Percentiles rank a stretch among this genome's conserved stretches.
These are phyloP conservation scores for Colletotrichum kahawae DNA, from an alignment of 2,329 filamentous ascomycete genomes.

Conservation along the genomic window DNA sequence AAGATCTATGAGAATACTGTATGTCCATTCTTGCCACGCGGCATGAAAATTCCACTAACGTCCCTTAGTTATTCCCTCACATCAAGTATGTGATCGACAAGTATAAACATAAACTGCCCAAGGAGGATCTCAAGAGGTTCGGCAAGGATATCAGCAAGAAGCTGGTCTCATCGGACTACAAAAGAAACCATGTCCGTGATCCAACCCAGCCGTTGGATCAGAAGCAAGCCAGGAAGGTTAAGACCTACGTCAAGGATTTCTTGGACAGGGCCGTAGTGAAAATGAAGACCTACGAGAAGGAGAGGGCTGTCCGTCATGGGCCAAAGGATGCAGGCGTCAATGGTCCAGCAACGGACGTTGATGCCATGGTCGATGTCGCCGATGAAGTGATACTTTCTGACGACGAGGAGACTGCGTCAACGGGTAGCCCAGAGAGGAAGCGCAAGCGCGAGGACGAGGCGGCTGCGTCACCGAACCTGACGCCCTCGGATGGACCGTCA, in stretches of 20 bases:
- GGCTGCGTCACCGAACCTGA: constrained; percentile 46
- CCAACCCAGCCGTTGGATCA: constrained; percentile 73
- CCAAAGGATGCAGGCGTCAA: constrained; percentile 12
- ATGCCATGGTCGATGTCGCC: constrained; percentile 34
- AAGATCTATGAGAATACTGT: constrained; percentile 95
- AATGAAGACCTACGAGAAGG: constrained; percentile 70
- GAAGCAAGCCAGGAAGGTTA: constrained; percentile 83
- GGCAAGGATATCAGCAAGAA: constrained; percentile 80
- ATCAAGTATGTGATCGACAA: constrained; percentile 87
- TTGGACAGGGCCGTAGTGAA: constrained; percentile 86
- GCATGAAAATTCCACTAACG: not conserved
- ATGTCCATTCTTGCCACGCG: constrained; percentile 39
- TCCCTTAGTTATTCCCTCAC: constrained; percentile 74
- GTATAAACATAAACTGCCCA: constrained; percentile 85
- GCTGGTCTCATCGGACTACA: constrained; percentile 89
- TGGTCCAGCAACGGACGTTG: constrained; percentile 24
- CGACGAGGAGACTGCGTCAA: constrained; percentile 48
- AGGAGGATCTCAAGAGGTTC: constrained; percentile 72
- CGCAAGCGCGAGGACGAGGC: constrained; percentile 65
- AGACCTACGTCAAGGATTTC: constrained; percentile 77
- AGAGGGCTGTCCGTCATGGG: constrained; percentile 53
- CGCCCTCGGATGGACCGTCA: constrained; percentile 61
- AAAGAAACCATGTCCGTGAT: constrained; percentile 83
- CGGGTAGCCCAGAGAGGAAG: constrained; percentile 61
- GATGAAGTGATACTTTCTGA: constrained; percentile 46